Percentiles rank a stretch among this genome's conserved stretches.
Evolutionary conservation across 2,329 filamentous ascomycete species (phyloP).

Genomic region (Colletotrichum melonis): DNA sequence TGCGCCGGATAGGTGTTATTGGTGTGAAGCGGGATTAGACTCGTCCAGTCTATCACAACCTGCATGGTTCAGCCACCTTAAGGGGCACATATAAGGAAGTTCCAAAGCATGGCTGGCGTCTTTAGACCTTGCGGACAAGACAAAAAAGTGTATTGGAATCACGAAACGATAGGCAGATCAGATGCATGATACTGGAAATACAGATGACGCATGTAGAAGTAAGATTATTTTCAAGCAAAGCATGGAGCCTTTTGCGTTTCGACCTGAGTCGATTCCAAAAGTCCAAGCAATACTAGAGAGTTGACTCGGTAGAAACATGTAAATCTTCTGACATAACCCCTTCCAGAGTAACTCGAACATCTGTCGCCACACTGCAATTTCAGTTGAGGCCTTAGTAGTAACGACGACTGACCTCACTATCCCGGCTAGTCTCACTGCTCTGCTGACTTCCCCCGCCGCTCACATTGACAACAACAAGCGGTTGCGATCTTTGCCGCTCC

Average conservation of each 20-base stretch:
- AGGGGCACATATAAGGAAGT: not conserved
- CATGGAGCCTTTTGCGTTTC: not conserved
- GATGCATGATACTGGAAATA: not conserved
- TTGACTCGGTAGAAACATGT: not conserved
- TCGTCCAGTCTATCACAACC: not conserved
- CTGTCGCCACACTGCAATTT: no score
- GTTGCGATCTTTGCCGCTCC: not conserved
- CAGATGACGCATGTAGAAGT: not conserved
- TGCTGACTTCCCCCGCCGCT: not conserved
- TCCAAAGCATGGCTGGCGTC: not conserved
- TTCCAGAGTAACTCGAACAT: not conserved
- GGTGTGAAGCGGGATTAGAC: slow-evolving; percentile 2
- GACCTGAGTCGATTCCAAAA: not conserved
- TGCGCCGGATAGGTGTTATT: not conserved
- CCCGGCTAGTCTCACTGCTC: not conserved
- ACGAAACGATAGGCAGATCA: not conserved
- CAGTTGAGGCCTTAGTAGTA: not conserved
- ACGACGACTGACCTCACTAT: not conserved
- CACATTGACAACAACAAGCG: not conserved
- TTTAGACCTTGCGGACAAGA: not conserved
- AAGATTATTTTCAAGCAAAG: not conserved
- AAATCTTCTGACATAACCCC: not conserved
- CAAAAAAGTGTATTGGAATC: no score
- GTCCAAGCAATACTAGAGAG: not conserved
- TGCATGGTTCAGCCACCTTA: not conserved